phyloP scores from a whole-genome alignment of 2,329 filamentous ascomycete genomes.

The Paecilomyces niveus region DNA sequence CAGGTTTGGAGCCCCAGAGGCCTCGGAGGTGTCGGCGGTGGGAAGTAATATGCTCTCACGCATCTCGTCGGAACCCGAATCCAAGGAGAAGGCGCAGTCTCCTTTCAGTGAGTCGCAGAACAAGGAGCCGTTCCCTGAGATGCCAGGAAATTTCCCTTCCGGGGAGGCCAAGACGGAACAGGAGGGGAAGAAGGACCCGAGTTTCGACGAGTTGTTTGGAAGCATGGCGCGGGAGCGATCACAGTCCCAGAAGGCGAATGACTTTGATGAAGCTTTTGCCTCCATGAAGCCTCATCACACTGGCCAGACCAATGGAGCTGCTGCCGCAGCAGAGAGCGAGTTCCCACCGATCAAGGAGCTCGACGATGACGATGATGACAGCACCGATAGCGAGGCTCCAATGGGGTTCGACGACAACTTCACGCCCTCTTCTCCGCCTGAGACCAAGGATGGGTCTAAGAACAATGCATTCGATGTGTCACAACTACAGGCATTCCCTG shows the following conservation, averaged over 20 bases:
- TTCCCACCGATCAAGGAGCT: conserved; percentile 93
- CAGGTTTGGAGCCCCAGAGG: conserved; percentile 49
- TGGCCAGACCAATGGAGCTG: conserved; percentile 32
- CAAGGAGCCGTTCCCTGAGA: conserved; percentile 12
- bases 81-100: conserved; percentile 12
- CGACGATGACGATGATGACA: conserved; percentile 70
- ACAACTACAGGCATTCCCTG: conserved; percentile 31
- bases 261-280: conserved; percentile 42
- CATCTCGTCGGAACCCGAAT: conserved; percentile 33
- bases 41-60: conserved; percentile 11
- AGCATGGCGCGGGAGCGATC: conserved; percentile 37
- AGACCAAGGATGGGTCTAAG: conserved; percentile 18
- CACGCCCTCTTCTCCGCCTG: conserved; percentile 51
- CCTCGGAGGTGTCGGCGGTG: conserved; percentile 23
- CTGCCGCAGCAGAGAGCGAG: conserved; percentile 46
- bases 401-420: conserved; percentile 90
- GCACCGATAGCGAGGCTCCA: conserved; percentile 58
- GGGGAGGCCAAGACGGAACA: conserved; percentile 14
- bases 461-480: conserved; percentile 29
- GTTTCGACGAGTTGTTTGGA: conserved; percentile 41
- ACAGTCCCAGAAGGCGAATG: conserved; percentile 38
- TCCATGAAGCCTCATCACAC: conserved; percentile 40
- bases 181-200: conserved; percentile 26
- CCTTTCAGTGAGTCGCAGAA: conserved; percentile 27
- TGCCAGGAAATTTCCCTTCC: conserved; percentile 45